Percentiles rank a stretch among this genome's conserved stretches.
phyloP scores from a whole-genome alignment of 2,329 filamentous ascomycete genomes.

The Stachybotrys echinatus region DNA sequence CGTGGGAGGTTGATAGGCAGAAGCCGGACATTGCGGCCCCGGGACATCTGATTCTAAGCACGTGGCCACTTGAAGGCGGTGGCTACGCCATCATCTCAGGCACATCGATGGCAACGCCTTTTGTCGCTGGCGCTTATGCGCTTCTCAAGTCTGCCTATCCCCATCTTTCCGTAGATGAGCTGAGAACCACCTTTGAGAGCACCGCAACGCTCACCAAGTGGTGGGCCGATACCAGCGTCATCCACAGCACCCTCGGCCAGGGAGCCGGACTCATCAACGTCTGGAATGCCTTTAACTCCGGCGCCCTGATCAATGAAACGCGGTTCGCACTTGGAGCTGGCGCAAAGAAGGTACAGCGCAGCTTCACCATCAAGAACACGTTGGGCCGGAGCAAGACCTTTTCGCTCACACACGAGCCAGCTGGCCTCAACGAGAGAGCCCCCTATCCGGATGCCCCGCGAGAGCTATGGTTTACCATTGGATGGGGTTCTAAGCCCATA shows the following conservation, averaged over 20 bases:
- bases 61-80: slow-evolving; percentile 20
- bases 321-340: neutral
- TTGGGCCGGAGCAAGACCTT: slow-evolving; percentile 5
- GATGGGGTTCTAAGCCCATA: slow-evolving; percentile 3
- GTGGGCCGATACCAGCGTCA: slow-evolving; percentile 16
- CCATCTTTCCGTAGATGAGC: slow-evolving; percentile 15
- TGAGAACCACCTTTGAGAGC: slow-evolving; percentile 21
- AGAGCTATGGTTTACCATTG: neutral
- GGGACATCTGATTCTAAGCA: slow-evolving; percentile 27
- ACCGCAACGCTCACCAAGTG: slow-evolving; percentile 20
- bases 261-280: slow-evolving; percentile 26
- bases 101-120: slow-evolving; percentile 30
- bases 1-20: slow-evolving; percentile 13
- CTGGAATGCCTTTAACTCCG: slow-evolving; percentile 17
- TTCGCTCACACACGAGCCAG: slow-evolving; percentile 2
- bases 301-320: slow-evolving; percentile 1
- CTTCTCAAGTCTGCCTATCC: slow-evolving; percentile 27
- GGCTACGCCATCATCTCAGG: slow-evolving; percentile 27
- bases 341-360: neutral
- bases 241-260: slow-evolving; percentile 24
- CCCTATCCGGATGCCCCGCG: slow-evolving; percentile 1
- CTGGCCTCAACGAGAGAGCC: slow-evolving; percentile 2
- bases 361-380: slow-evolving; percentile 5
- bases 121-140: slow-evolving; percentile 24
- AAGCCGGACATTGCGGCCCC: slow-evolving; percentile 26